Percentiles rank a stretch among this genome's conserved stretches.
Evolutionary conservation across 805 yeast species (phyloP).

Genomic region (Candida rishiriensis): DNA sequence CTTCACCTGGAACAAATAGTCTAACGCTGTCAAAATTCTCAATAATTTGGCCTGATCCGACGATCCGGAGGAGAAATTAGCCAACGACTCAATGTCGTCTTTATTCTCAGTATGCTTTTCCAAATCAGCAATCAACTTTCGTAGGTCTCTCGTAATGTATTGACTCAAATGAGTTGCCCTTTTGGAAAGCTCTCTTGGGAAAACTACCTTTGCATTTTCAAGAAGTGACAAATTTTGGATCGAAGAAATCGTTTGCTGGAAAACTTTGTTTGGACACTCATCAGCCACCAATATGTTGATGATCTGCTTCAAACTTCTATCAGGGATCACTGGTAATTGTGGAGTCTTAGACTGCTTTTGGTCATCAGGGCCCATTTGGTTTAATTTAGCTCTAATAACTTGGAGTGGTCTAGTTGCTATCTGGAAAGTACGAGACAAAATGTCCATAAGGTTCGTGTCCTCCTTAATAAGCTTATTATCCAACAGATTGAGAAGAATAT

Average conservation of each 20-base stretch:
- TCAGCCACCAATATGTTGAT: constrained; percentile 69
- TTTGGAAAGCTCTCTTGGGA: constrained; percentile 62
- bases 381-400: constrained; percentile 40
- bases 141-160: constrained; percentile 50
- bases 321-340: constrained; percentile 61
- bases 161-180: constrained; percentile 59
- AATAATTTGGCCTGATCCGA: constrained; percentile 88
- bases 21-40: constrained; percentile 81
- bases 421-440: constrained; percentile 69
- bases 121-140: constrained; percentile 43
- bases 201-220: constrained; percentile 55
- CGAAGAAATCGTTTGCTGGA: constrained; percentile 75
- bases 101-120: constrained; percentile 21
- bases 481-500: constrained; percentile 57
- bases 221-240: constrained; percentile 71
- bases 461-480: constrained; percentile 62
- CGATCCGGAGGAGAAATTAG: constrained; percentile 69
- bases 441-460: constrained; percentile 72
- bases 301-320: constrained; percentile 53
- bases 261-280: constrained; percentile 80
- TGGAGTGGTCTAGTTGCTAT: constrained; percentile 71
- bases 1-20: constrained; percentile 62
- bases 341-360: constrained; percentile 17
- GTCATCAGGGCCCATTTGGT: constrained; percentile 24
- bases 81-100: constrained; percentile 40